phyloP scores from a whole-genome alignment of 306 rosid genomes.

The Inga laurina region DNA sequence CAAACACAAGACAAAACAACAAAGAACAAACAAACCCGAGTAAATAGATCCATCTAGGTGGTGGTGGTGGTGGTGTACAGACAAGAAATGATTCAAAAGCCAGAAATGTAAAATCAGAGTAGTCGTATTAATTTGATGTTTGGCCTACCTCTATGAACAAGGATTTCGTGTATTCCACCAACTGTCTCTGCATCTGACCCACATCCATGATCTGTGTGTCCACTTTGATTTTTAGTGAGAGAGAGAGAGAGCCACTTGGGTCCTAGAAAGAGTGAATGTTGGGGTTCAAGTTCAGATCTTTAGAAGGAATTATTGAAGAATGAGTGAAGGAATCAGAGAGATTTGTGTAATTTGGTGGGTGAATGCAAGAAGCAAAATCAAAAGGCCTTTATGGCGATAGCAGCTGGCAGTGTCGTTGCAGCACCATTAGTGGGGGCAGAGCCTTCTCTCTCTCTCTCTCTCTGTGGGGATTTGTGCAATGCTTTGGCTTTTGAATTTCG shows the following conservation, averaged over 20 bases:
- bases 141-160: conserved; percentile 59
- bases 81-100: conserved; percentile 21
- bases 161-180: conserved; percentile 61
- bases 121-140: not conserved
- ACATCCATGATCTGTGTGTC: conserved; percentile 54
- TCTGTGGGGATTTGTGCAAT: conserved; percentile 22
- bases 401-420: not conserved
- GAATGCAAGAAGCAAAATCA: conserved; percentile 17
- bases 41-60: conserved; percentile 11
- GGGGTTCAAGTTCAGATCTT: conserved; percentile 43
- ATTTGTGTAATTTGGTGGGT: conserved; percentile 4
- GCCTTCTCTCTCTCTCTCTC: not conserved
- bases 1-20: not conserved
- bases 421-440: not conserved
- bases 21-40: not conserved
- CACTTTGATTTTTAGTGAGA: not conserved
- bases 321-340: conserved; percentile 9
- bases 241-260: not conserved
- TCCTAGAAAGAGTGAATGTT: not conserved
- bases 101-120: not conserved
- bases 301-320: conserved; percentile 38
- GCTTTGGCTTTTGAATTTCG: not conserved
- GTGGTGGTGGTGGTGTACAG: not conserved
- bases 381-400: not conserved
- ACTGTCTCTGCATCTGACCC: conserved; percentile 69